Evolutionary conservation across 495 filamentous ascomycete genomes (phyloP).

Genomic region (Aspergillus bertholletiae): DNA sequence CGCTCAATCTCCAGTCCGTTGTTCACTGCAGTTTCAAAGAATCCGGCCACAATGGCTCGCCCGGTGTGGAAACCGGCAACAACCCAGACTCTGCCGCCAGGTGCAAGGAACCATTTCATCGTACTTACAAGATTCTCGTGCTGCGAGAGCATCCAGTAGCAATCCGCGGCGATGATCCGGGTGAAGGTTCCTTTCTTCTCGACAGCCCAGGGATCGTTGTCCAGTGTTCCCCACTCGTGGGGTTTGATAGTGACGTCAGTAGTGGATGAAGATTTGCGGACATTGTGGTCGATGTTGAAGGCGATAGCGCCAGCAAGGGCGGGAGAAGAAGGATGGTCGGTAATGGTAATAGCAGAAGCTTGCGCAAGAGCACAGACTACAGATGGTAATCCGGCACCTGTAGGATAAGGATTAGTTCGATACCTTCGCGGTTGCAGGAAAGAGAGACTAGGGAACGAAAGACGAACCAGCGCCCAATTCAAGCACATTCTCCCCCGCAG

Average conservation of each 20-base stretch:
- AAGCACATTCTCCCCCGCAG: constrained; percentile 49
- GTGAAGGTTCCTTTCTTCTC: constrained; percentile 52
- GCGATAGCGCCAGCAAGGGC: constrained; percentile 57
- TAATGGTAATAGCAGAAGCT: constrained; percentile 60
- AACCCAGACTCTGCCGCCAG: constrained; percentile 57
- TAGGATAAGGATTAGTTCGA: constrained; percentile 1
- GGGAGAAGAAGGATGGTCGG: constrained; percentile 74
- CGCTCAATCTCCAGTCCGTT: constrained; percentile 63
- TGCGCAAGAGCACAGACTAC: constrained; percentile 63
- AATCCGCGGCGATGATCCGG: constrained; percentile 76
- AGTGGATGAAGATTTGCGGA: constrained; percentile 25
- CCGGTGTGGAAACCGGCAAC: constrained; percentile 86
- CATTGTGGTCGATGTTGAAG: constrained; percentile 57
- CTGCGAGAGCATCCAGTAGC: constrained; percentile 79
- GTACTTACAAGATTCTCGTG: constrained; percentile 68
- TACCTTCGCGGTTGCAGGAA: background rate
- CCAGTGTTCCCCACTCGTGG: constrained; percentile 70
- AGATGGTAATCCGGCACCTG: constrained; percentile 72
- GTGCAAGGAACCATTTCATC: constrained; percentile 67
- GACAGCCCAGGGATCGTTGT: constrained; percentile 47
- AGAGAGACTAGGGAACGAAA: background rate
- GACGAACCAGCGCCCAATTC: constrained; percentile 61
- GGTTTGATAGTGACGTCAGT: constrained; percentile 46
- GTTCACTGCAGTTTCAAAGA: constrained; percentile 61
- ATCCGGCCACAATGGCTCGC: constrained; percentile 61